Evolutionary conservation across 331 rosid species (phyloP), one percentile per base, ranked within the genome.

Genomic region (Pyrus hybrid): DNA sequence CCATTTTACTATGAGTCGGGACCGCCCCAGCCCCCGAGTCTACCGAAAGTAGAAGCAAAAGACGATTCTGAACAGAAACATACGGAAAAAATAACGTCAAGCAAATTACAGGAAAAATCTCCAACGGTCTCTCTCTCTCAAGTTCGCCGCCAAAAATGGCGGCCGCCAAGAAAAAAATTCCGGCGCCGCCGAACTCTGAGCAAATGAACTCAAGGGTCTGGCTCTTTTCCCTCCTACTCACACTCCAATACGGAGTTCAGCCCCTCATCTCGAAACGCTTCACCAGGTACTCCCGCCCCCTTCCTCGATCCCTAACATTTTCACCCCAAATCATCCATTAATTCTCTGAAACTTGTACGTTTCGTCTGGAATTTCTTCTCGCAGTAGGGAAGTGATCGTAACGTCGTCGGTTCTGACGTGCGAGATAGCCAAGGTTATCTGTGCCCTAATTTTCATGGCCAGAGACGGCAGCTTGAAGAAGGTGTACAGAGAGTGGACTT

Each of bases 181-280:
- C 84, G 30, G 35, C 79, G 21, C 37, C 70, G 23, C 47, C 74
- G 37, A 65, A 35, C 77, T 77, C 79, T 11, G 67, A 71, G 26
- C 63, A 83, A 41, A 77, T 67, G 77, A 77, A 64, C 71, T 17
- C 85, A 1, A 88, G 82, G 83, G 82, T 91, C 70, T 84, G 80
- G 75, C 77, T 90, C 75, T 94, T 67, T 80, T 91, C 99, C 71
- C 29, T 87, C 73, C 87, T 94, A 26, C 97, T 94, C 77, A 78
- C 97, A 77, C 84, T 94, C 56, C 98, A 94, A 45, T 94, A 94
- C 29, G 99, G 99, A 32, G 97, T 89, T 81, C 99, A 94, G 83
- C 97, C 99, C 73, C 85, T 94, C 82, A 90, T 94, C 85, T 90
- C 99, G 75, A 90, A 90, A 85, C 87, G 91, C 65, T 92, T 73